phyloP scores from a whole-genome alignment of 495 filamentous ascomycete species.

The Jackrogersella minutella region DNA sequence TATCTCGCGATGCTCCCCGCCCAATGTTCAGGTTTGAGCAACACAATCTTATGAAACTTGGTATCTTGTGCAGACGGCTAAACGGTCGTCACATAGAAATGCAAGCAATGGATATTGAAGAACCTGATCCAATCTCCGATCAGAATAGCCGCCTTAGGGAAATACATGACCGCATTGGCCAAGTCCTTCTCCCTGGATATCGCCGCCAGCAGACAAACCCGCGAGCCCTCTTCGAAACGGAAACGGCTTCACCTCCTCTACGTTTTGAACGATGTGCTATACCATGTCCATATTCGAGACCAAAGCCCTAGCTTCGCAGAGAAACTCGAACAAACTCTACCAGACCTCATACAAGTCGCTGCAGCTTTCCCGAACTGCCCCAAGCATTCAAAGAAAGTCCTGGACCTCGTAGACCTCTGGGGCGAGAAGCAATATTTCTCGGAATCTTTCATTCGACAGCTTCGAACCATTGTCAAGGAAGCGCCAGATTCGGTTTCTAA shows the following conservation, averaged over 20 bases:
- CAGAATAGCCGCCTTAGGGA: constrained; percentile 72
- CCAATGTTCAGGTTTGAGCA: constrained; percentile 96
- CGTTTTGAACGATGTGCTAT: constrained; percentile 82
- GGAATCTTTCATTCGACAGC: constrained; percentile 63
- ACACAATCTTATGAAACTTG: constrained; percentile 61
- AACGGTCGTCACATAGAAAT: constrained; percentile 70
- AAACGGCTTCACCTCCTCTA: constrained; percentile 83
- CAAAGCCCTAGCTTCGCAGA: constrained; percentile 63
- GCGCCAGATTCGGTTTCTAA: constrained; percentile 41
- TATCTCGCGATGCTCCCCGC: constrained; percentile 75
- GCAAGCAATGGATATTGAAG: constrained; percentile 83
- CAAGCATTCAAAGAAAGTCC: constrained; percentile 72
- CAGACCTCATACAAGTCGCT: constrained; percentile 67
- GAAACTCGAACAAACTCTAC: constrained; percentile 67
- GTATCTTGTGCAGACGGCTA: constrained; percentile 64
- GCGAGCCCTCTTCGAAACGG: constrained; percentile 67
- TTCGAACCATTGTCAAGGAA: constrained; percentile 65
- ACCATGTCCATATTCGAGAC: constrained; percentile 74
- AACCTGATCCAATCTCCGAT: constrained; percentile 73
- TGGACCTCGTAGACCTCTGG: constrained; percentile 77
- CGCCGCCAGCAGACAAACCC: constrained; percentile 42
- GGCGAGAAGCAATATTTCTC: constrained; percentile 71
- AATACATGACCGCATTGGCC: constrained; percentile 76
- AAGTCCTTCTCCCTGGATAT: constrained; percentile 60
- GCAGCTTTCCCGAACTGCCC: constrained; percentile 69